Evolutionary conservation across 2,329 filamentous ascomycete genomes (phyloP), one percentile per base, ranked within the genome.

Genomic region (Aspergillus clavatus): DNA sequence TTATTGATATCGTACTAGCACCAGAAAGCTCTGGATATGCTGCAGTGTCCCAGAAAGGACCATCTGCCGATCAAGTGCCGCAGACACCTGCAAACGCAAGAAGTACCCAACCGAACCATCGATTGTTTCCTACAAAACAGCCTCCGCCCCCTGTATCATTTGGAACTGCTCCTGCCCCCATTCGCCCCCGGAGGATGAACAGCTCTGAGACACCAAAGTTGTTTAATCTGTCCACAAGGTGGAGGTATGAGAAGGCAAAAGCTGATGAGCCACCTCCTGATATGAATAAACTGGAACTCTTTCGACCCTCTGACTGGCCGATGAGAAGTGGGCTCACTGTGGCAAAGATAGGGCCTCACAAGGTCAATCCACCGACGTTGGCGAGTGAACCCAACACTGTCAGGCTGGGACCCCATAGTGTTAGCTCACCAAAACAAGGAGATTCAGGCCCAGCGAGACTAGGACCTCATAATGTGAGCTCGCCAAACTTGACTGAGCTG

Each of bases 181-280:
- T 38, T 18, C 43, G 45, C 5, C 33, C 45, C 24, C 49, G 40
- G n/a, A 16, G 41, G 10, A 31, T 21, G 18, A 44, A 42, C 14
- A 33, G 40, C 21, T 24, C 38, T 18, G 45, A 52, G 26, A 12
- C 26, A 8, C 21, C 40, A 39, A 43, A 45, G 22, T 28, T 38
- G 24, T 61, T 57, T 29, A 60, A 54, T 31, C 35, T 65, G 5
- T 64, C 58, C 7, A 58, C 55, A 3, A 55, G 54, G 24, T 45
- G 60, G 41, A 61, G 51, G 43, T 55, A 60, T 37, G 53, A 66
- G 37, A 68, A 68, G 43, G 53, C 58, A n/a, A 53, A 60, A 35
- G 48, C 48, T 6, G 46, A 55, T 26, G 68, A 72, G 24, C 60
- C 56, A 31, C 52, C 56, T n/a, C 69, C 70, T 12, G 57, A 70